phyloP scores from a whole-genome alignment of 2,329 filamentous ascomycete species.

The Arthrobotrys iridis region DNA sequence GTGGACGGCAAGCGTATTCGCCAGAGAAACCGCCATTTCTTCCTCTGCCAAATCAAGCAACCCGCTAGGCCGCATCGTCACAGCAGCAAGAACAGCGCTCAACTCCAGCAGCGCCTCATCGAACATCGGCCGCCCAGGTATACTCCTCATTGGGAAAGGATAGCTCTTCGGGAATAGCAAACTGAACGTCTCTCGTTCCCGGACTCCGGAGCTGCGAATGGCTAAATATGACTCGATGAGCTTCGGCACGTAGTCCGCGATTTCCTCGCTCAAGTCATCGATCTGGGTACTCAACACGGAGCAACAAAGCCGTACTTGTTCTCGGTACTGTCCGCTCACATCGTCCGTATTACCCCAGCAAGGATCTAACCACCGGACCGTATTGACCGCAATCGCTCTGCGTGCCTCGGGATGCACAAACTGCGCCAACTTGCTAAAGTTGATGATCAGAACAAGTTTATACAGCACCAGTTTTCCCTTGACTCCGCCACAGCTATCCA shows the following conservation, averaged over 20 bases:
- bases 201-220: slow-evolving; percentile 74
- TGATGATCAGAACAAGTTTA: slow-evolving; percentile 90
- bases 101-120: slow-evolving; percentile 91
- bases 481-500: slow-evolving; percentile 86
- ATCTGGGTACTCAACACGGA: slow-evolving; percentile 89
- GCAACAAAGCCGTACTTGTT: slow-evolving; percentile 92
- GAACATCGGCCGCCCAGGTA: slow-evolving; percentile 71
- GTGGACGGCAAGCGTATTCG: slow-evolving; percentile 82
- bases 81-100: slow-evolving; percentile 83
- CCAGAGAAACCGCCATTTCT: slow-evolving; percentile 78
- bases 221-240: slow-evolving; percentile 88
- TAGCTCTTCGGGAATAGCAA: slow-evolving; percentile 89
- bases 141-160: slow-evolving; percentile 80
- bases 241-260: slow-evolving; percentile 88
- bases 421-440: slow-evolving; percentile 82
- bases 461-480: slow-evolving; percentile 92
- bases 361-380: slow-evolving; percentile 87
- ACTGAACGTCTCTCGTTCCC: slow-evolving; percentile 72
- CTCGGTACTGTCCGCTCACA: slow-evolving; percentile 85
- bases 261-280: slow-evolving; percentile 78
- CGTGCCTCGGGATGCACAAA: slow-evolving; percentile 82
- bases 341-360: slow-evolving; percentile 84
- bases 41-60: slow-evolving; percentile 79
- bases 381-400: slow-evolving; percentile 78
- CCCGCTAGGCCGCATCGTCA: slow-evolving; percentile 77